Evolutionary conservation across 495 filamentous ascomycete genomes (phyloP).

Genomic region (Chaetomium cochliodes): DNA sequence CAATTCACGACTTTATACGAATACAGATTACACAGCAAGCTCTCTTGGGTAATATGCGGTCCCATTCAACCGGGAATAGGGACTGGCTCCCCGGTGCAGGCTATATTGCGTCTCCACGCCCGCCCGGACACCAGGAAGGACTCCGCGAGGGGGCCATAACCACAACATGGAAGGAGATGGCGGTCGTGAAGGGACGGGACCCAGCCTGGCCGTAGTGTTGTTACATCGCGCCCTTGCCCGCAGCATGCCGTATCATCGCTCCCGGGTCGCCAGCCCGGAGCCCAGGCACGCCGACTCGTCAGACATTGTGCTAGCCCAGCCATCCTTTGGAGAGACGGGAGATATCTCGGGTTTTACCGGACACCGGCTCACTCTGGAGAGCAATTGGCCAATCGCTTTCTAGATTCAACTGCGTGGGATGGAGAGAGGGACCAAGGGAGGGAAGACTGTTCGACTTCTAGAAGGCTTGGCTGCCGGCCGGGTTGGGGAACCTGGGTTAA

Average conservation of each 20-base stretch:
- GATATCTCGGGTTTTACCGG: not conserved
- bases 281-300: too few species aligned
- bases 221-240: conserved; percentile 17
- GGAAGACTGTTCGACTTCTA: not conserved
- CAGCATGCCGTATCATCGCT: conserved; percentile 1
- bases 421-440: not conserved
- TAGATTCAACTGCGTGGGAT: not conserved
- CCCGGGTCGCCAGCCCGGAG: not conserved
- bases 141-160: not conserved
- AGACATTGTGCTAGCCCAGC: not conserved
- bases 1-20: conserved; percentile 5
- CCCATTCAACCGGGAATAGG: conserved; percentile 31
- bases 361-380: not conserved
- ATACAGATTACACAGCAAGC: not conserved
- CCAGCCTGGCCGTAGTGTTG: not conserved
- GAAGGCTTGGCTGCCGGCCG: conserved; percentile 13
- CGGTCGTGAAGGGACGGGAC: not conserved
- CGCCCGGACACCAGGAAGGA: not conserved
- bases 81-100: conserved; percentile 20
- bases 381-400: conserved; percentile 13
- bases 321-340: not conserved
- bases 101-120: conserved; percentile 26
- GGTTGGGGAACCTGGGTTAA: not conserved
- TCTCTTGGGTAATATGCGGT: conserved; percentile 24
- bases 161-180: not conserved